Percentiles rank a stretch among this genome's conserved stretches.
phyloP scores from a whole-genome alignment of 805 yeast species.

The Candida nitratophila region DNA sequence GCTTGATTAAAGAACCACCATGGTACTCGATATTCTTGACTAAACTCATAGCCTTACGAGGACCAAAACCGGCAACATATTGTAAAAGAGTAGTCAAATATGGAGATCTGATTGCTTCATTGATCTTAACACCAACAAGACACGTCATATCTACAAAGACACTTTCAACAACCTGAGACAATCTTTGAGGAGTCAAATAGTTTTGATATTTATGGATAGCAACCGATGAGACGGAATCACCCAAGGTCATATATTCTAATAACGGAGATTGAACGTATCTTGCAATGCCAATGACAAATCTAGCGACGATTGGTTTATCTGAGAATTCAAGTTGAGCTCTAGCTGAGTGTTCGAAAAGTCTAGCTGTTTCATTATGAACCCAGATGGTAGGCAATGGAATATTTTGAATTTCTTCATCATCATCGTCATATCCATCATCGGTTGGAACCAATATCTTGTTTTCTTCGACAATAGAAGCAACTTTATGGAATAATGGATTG shows the following conservation, averaged over 20 bases:
- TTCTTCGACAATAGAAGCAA: constrained; percentile 48
- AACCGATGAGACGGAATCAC: constrained; percentile 64
- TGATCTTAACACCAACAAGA: constrained; percentile 89
- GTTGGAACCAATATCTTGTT: constrained; percentile 47
- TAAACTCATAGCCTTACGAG: constrained; percentile 87
- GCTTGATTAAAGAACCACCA: constrained; percentile 54
- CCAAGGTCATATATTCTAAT: constrained; percentile 77
- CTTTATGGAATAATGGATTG: constrained; percentile 49
- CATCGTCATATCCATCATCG: constrained; percentile 26
- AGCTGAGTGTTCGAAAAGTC: constrained; percentile 74
- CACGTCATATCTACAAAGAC: constrained; percentile 87
- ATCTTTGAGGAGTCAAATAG: constrained; percentile 54
- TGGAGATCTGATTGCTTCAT: constrained; percentile 74
- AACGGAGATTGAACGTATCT: constrained; percentile 92
- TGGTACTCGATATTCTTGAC: constrained; percentile 67
- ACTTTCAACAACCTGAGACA: constrained; percentile 63
- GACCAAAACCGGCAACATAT: constrained; percentile 88
- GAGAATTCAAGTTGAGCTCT: constrained; percentile 75
- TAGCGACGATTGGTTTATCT: constrained; percentile 71
- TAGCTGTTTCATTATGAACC: constrained; percentile 91
- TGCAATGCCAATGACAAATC: constrained; percentile 84
- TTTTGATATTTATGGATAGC: constrained; percentile 65
- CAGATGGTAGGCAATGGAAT: constrained; percentile 58
- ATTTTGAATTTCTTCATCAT: constrained; percentile 21
- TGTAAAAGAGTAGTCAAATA: constrained; percentile 67